Evolutionary conservation across 345 rosid genomes (phyloP).

Genomic region (Eucalyptus viminalis): DNA sequence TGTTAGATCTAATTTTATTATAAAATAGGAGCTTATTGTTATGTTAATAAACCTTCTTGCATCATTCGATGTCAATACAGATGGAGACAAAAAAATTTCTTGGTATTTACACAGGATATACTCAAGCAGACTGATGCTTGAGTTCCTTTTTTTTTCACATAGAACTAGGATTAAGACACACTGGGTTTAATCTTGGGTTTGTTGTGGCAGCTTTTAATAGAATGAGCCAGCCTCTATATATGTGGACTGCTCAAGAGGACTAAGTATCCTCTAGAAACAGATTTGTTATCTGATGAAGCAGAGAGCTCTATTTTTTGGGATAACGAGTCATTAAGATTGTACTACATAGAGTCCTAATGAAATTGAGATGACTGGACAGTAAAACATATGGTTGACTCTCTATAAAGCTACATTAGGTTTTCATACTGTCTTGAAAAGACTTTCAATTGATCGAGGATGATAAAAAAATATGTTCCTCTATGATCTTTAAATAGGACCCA

Average conservation of each 20-base stretch:
- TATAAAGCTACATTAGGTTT: neutral
- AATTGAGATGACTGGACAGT: neutral
- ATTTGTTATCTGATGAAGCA: neutral
- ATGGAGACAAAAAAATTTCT: neutral
- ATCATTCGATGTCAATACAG: neutral
- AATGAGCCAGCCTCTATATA: neutral
- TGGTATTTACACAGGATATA: neutral
- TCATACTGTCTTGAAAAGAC: neutral
- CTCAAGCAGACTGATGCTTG: neutral
- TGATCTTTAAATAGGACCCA: neutral
- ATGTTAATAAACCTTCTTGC: neutral
- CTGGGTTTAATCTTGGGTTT: neutral
- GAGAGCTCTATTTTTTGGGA: neutral
- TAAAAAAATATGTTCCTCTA: neutral
- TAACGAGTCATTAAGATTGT: neutral
- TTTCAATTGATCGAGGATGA: neutral
- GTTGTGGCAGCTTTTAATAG: neutral
- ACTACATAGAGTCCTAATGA: neutral
- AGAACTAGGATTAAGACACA: neutral
- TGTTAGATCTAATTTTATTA: neutral
- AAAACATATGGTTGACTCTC: neutral
- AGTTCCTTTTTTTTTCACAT: neutral
- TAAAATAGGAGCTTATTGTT: neutral
- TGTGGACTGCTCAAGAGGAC: neutral
- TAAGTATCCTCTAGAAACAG: neutral